These are phyloP conservation scores for Mallotus japonicus DNA, from an alignment of 441 rosid genomes.

Conservation along the genomic window DNA sequence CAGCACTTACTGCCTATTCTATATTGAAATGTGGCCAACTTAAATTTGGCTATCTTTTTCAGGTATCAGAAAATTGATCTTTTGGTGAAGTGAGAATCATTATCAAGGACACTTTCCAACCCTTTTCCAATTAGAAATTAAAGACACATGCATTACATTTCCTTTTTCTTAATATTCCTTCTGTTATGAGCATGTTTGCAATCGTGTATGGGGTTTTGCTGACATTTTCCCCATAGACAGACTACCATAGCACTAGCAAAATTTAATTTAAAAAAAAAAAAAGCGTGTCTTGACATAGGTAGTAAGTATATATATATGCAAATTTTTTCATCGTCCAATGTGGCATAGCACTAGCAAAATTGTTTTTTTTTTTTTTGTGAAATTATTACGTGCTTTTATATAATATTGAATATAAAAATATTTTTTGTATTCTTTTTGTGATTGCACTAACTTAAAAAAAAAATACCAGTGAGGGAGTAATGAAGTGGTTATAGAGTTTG, in stretches of 20 bases:
- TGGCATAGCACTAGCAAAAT: background rate
- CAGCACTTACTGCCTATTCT: background rate
- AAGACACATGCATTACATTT: constrained; percentile 10
- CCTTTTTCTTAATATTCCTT: background rate
- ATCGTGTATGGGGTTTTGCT: background rate
- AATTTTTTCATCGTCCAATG: no score
- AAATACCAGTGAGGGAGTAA: no score
- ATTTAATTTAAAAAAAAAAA: background rate
- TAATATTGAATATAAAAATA: no score
- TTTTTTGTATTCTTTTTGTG: no score
- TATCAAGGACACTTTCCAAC: background rate
- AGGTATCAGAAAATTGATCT: background rate
- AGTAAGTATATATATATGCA: background rate
- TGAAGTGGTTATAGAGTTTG: no score
- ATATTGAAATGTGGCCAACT: background rate
- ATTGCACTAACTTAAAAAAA: no score
- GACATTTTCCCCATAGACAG: constrained; percentile 5
- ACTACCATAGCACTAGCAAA: constrained; percentile 3
- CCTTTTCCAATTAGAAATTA: background rate
- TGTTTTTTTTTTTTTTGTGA: no score
- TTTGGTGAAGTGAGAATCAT: background rate
- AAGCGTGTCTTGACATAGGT: background rate
- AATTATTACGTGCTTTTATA: no score
- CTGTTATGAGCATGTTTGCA: constrained; percentile 15
- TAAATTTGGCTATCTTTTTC: background rate